These are phyloP conservation scores for Monosporozyma unispora DNA, from an alignment of 805 yeast species.

Conservation along the genomic window DNA sequence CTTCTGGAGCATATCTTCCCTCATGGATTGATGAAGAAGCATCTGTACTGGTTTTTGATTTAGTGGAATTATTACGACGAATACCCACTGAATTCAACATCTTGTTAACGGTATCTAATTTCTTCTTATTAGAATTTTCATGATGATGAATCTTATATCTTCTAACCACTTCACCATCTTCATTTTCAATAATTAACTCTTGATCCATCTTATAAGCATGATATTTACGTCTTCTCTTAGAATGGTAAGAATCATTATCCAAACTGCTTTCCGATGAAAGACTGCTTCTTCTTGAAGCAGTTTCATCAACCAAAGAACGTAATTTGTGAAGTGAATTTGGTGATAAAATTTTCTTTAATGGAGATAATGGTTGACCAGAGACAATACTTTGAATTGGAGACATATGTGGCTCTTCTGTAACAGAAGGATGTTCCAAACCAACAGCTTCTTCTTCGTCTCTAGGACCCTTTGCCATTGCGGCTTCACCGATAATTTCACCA, in stretches of 20 bases:
- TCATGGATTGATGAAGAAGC: neutral
- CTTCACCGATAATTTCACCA: constrained; percentile 69
- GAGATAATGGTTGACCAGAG: constrained; percentile 30
- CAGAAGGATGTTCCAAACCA: constrained; percentile 1
- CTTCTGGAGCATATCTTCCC: neutral
- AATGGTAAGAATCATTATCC: constrained; percentile 1
- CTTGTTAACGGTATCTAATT: constrained; percentile 34
- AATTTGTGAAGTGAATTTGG: constrained; percentile 17
- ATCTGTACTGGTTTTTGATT: neutral
- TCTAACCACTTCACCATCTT: constrained; percentile 84
- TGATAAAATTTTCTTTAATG: constrained; percentile 14
- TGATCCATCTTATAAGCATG: constrained; percentile 77
- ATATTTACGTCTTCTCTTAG: constrained; percentile 18
- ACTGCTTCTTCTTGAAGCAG: constrained; percentile 1
- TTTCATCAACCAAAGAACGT: constrained; percentile 14
- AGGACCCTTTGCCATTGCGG: constrained; percentile 29
- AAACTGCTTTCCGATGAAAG: neutral
- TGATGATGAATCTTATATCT: constrained; percentile 69
- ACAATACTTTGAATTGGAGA: constrained; percentile 10
- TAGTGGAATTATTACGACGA: constrained; percentile 18
- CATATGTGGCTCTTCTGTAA: constrained; percentile 3
- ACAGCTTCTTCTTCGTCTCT: constrained; percentile 19
- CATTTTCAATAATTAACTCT: constrained; percentile 74
- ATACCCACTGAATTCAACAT: constrained; percentile 52
- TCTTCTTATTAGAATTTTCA: constrained; percentile 3